phyloP scores from a whole-genome alignment of 345 rosid species.

The Eucalyptus marginata region DNA sequence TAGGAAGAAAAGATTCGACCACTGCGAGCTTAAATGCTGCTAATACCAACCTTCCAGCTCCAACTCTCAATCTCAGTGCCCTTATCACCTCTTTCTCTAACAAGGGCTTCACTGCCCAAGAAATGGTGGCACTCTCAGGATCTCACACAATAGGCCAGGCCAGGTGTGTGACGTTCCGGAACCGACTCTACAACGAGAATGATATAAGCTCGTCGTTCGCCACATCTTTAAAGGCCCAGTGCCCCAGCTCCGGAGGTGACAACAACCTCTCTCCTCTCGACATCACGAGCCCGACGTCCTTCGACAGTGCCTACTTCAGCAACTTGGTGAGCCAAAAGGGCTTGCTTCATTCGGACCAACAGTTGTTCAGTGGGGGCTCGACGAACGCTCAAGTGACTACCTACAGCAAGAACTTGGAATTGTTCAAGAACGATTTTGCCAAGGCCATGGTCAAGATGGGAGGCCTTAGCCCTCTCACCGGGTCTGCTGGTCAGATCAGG shows the following conservation, averaged over 20 bases:
- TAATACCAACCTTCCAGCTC: neutral
- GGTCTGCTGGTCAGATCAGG: neutral
- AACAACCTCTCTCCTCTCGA: neutral
- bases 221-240: constrained; percentile 4
- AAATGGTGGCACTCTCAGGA: constrained; percentile 8
- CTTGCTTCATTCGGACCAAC: constrained; percentile 1
- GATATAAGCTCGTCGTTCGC: constrained; percentile 39
- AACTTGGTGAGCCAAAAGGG: constrained; percentile 1
- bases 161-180: constrained; percentile 24
- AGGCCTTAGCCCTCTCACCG: neutral
- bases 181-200: constrained; percentile 33
- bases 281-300: neutral
- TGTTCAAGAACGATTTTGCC: neutral
- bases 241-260: constrained; percentile 10
- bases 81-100: neutral
- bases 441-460: constrained; percentile 5
- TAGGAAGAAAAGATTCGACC: constrained; percentile 1
- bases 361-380: neutral
- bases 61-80: neutral
- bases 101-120: neutral
- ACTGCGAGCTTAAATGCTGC: neutral
- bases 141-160: constrained; percentile 50
- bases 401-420: neutral
- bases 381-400: neutral
- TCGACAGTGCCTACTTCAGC: neutral